Conservation (phyloP, 1,139 yeast genomes). For the Blastobotrys apis region DNA sequence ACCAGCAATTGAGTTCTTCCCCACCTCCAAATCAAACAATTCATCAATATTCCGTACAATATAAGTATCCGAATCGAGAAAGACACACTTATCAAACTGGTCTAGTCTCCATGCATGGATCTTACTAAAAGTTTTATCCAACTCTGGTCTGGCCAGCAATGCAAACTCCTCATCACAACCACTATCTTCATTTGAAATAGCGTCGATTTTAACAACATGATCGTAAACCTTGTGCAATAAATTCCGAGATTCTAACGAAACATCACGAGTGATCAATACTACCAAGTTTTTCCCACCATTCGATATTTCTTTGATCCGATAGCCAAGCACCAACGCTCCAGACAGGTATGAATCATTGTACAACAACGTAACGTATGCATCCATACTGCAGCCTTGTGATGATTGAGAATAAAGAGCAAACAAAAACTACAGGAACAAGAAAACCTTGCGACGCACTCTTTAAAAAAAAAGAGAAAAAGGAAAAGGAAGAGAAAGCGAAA, state of each 20-base stretch:
- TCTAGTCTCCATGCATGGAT: slow-evolving; percentile 64
- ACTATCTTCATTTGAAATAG: slow-evolving; percentile 28
- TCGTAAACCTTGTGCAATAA: slow-evolving; percentile 31
- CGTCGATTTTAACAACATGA: slow-evolving; percentile 34
- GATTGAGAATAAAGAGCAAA: not conserved
- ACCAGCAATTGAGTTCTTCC: slow-evolving; percentile 42
- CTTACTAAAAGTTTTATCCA: slow-evolving; percentile 67
- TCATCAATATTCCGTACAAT: slow-evolving; percentile 48
- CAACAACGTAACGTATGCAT: slow-evolving; percentile 63
- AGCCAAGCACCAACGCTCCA: slow-evolving; percentile 67
- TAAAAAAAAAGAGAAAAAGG: not conserved
- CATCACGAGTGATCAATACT: slow-evolving; percentile 35
- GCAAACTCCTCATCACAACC: slow-evolving; percentile 36
- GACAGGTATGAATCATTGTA: slow-evolving; percentile 66
- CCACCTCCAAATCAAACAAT: slow-evolving; percentile 37
- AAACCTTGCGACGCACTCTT: slow-evolving; percentile 1
- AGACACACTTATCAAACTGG: slow-evolving; percentile 60
- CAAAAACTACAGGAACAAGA: not conserved
- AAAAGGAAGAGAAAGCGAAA: not conserved
- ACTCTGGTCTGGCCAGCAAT: slow-evolving; percentile 66
- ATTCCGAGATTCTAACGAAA: slow-evolving; percentile 25
- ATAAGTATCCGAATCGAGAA: slow-evolving; percentile 78
- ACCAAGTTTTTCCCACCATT: slow-evolving; percentile 26
- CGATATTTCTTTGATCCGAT: slow-evolving; percentile 32
- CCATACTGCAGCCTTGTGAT: slow-evolving; percentile 5